phyloP scores from a whole-genome alignment of 2,329 filamentous ascomycete genomes.

The Diaporthe eres region DNA sequence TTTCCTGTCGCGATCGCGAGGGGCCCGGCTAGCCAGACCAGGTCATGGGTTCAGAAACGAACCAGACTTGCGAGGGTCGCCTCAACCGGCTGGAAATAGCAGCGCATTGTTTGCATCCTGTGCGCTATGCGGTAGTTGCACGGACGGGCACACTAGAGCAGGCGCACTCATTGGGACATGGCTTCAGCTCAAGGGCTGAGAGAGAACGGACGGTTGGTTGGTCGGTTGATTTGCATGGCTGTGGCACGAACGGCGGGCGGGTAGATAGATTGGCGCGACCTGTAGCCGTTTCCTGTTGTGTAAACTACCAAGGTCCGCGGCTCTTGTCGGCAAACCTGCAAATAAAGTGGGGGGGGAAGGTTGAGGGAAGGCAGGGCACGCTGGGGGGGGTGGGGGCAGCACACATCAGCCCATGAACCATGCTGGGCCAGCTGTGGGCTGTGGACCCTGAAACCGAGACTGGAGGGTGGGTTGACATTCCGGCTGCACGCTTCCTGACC shows the following conservation, averaged over 20 bases:
- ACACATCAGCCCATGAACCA: neutral
- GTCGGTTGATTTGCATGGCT: conserved; percentile 3
- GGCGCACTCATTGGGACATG: neutral
- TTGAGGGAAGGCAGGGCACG: neutral
- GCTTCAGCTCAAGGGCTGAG: neutral
- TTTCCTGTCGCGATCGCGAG: neutral
- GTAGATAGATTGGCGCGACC: conserved; percentile 18
- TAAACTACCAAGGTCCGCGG: conserved; percentile 26
- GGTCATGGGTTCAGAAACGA: conserved; percentile 20
- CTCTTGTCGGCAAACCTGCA: conserved; percentile 32
- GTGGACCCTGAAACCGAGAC: conserved; percentile 33
- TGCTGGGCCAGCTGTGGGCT: conserved; percentile 23
- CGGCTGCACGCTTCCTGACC: conserved; percentile 33
- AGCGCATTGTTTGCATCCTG: neutral
- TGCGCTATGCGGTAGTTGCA: neutral
- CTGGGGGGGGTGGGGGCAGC: neutral
- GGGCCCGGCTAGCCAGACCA: neutral
- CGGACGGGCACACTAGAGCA: neutral
- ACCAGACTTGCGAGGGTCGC: conserved; percentile 10
- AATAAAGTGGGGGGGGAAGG: conserved; percentile 10
- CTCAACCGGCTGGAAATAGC: conserved; percentile 11
- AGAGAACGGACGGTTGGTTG: conserved; percentile 12
- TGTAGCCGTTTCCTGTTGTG: conserved; percentile 8
- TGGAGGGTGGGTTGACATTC: conserved; percentile 22
- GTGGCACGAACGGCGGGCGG: conserved; percentile 31